phyloP scores from a whole-genome alignment of 2,329 filamentous ascomycete species.

The Microcyclospora pomicola region DNA sequence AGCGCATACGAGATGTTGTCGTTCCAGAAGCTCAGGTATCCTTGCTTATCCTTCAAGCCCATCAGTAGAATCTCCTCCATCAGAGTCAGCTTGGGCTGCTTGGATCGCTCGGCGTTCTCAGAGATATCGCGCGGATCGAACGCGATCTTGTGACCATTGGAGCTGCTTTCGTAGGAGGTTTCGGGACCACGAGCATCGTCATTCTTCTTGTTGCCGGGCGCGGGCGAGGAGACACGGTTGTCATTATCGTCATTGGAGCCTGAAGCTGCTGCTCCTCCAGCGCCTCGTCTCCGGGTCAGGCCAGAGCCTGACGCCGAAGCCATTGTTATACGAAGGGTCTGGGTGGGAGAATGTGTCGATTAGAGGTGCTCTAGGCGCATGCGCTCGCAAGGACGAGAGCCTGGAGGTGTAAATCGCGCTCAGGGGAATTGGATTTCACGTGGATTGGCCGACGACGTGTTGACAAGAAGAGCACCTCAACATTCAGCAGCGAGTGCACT shows the following conservation, averaged over 20 bases:
- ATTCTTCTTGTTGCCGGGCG: constrained; percentile 46
- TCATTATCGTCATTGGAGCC: constrained; percentile 44
- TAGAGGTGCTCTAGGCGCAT: no score
- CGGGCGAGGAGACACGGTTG: constrained; percentile 53
- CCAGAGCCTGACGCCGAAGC: constrained; percentile 59
- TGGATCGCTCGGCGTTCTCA: constrained; percentile 89
- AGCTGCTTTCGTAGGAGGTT: constrained; percentile 78
- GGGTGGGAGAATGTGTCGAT: no score
- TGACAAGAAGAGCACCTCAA: no score
- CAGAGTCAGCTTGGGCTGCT: constrained; percentile 93
- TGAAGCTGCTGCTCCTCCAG: constrained; percentile 40
- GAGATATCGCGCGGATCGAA: constrained; percentile 95
- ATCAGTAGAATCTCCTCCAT: constrained; percentile 97
- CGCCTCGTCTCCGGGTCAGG: constrained; percentile 56
- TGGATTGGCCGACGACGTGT: no score
- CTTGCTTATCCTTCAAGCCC: constrained; percentile 97
- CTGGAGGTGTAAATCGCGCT: no score
- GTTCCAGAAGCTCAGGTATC: constrained; percentile 99
- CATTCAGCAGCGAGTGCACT: no score
- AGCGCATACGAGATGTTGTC: constrained; percentile 99
- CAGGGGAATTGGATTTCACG: no score
- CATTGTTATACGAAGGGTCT: constrained; percentile 28
- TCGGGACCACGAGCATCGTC: constrained; percentile 41
- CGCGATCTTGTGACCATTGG: constrained; percentile 97
- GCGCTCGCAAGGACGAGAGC: no score